A percentile compares a stretch with the other conserved stretches of the same genome.
Conservation (phyloP, 2,329 filamentous ascomycete species). For the Chalara sp. region DNA sequence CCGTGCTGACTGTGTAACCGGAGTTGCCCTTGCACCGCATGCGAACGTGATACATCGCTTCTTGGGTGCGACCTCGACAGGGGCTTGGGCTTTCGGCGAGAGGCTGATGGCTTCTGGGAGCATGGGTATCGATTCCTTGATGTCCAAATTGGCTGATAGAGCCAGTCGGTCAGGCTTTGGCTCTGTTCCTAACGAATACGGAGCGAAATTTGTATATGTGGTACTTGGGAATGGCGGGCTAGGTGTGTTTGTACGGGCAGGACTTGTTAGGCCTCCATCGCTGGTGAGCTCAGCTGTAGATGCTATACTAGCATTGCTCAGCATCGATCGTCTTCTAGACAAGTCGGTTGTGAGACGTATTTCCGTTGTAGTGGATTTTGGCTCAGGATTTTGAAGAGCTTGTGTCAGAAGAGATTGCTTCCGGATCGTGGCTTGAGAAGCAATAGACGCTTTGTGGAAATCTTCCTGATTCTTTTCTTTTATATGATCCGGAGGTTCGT, state of each 20-base stretch:
- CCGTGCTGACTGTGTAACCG: conserved; percentile 31
- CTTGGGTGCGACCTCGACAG: conserved; percentile 59
- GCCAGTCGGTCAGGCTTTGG: conserved; percentile 7
- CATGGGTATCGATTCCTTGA: conserved; percentile 6
- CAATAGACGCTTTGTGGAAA: conserved; percentile 31
- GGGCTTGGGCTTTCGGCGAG: conserved; percentile 41
- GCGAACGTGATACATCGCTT: conserved; percentile 93
- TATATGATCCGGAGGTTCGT: conserved; percentile 73
- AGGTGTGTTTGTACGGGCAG: conserved; percentile 78
- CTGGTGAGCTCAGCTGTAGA: conserved; percentile 93
- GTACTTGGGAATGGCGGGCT: conserved; percentile 73
- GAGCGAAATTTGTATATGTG: conserved; percentile 33
- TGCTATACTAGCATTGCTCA: conserved; percentile 71
- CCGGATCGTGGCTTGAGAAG: conserved; percentile 43
- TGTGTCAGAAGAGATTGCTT: conserved; percentile 82
- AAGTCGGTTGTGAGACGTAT: conserved; percentile 33
- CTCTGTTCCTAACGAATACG: conserved; percentile 21
- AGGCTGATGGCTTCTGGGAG: conserved; percentile 12
- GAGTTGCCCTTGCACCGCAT: conserved; percentile 56
- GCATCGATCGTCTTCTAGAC: conserved; percentile 45
- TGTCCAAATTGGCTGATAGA: conserved; percentile 4
- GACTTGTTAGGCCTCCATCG: conserved; percentile 85
- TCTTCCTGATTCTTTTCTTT: conserved; percentile 10
- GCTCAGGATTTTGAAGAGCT: conserved; percentile 66
- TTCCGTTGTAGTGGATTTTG: conserved; percentile 35